Evolutionary conservation across 1,284 basidiomycete genomes (phyloP), one percentile per base, ranked within the genome.

Genomic region (Prillingera fragicola): DNA sequence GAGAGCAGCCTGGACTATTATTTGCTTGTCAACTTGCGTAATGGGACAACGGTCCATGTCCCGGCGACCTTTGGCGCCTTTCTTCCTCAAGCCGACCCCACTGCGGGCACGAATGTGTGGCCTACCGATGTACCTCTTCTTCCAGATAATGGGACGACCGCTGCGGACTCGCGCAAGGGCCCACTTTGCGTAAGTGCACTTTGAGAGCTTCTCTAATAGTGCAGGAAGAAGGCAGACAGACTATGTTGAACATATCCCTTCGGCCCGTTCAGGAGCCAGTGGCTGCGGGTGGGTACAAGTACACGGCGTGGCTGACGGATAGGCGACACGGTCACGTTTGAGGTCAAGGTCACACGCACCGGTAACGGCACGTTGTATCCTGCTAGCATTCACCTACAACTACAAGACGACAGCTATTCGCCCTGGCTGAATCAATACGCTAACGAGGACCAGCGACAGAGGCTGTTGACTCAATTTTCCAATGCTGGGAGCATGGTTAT

Each of bases 1-100:
- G 60, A 63, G 36, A 45, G 33, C 5, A 21, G 50, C n/a, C 50
- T 55, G 17, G 57, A 61, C 32, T 59, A 57, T 22, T 59, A 58
- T 33, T 54, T 54, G 15, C n/a, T 35, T 1, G 14, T 59, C 2
- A 36, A 41, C 9, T 45, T 52, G 5, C 14, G 13, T 4, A 55
- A 60, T 21, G 57, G 57, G 2, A 48, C 51, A 2, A 38, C 33
- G 13, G 22, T 59, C 6, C 53, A 60, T 32, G 36, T 57, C 2
- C 57, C 59, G 3, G 53, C 57, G 13, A 57, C 57, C 5, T 38
- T 33, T 24, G 36, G 50, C 10, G 55, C 45, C 14, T 62, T 62
- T 43, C 18, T 58, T 5, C 50, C 57, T n/a, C 8, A 28, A 28
- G n/a, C 9, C 9, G 26, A 28, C 26, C 8, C 26, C 26, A 28